Percentiles rank a stretch among this genome's conserved stretches.
These are phyloP conservation scores for Aspergillus sp. DNA, from an alignment of 2,329 filamentous ascomycete species.

Conservation along the genomic window DNA sequence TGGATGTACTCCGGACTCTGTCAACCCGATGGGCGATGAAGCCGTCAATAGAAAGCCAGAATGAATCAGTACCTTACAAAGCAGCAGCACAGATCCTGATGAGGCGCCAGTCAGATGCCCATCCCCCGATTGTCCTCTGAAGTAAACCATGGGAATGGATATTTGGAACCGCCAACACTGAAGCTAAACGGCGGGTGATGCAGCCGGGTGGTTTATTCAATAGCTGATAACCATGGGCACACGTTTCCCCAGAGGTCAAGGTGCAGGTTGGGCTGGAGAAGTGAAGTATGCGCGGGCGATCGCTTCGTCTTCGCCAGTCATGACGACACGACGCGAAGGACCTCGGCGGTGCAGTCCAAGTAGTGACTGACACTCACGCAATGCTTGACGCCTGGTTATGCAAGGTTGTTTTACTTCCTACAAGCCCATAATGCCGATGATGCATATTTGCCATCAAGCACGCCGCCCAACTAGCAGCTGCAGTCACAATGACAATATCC, in stretches of 20 bases:
- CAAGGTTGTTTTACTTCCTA: neutral
- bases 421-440: neutral
- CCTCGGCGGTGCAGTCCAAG: neutral
- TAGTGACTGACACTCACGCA: neutral
- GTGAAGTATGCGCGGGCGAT: neutral
- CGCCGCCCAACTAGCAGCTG: neutral
- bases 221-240: neutral
- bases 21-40: neutral
- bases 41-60: neutral
- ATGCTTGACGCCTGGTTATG: neutral
- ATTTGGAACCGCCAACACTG: neutral
- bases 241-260: neutral
- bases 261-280: slow-evolving; percentile 2
- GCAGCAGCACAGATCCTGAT: neutral
- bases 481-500: slow-evolving; percentile 2
- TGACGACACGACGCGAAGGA: slow-evolving; percentile 17
- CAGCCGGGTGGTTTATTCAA: neutral
- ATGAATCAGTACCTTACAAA: neutral
- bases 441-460: neutral
- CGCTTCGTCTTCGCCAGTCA: slow-evolving; percentile 8
- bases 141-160: neutral
- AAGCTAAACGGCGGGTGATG: neutral
- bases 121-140: neutral
- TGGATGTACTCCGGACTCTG: neutral
- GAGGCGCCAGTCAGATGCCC: too few species aligned